These are phyloP conservation scores for Drechslerella coelobrocha DNA, from an alignment of 2,329 filamentous ascomycete genomes.

Conservation along the genomic window DNA sequence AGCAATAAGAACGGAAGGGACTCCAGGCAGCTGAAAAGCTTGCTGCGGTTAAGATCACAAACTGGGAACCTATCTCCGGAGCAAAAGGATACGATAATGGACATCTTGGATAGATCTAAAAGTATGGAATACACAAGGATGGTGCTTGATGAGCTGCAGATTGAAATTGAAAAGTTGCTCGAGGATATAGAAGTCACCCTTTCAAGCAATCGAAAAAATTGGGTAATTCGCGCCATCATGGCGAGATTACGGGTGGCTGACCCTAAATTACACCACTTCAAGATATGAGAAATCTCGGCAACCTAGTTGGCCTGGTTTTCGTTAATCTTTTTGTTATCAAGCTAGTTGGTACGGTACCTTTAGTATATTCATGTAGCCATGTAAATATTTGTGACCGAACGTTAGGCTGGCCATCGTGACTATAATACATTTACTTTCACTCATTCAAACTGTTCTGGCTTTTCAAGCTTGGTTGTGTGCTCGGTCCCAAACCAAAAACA, in stretches of 20 bases:
- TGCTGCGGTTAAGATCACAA: conserved; percentile 6
- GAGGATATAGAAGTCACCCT: conserved; percentile 1
- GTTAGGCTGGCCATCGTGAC: no score
- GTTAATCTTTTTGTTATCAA: no score
- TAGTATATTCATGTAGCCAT: no score
- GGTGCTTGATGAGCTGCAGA: conserved; percentile 1
- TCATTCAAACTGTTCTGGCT: no score
- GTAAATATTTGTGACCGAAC: no score
- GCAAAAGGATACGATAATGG: conserved; percentile 15
- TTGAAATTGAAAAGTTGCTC: conserved; percentile 4
- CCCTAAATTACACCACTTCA: no score
- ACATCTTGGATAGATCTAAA: background rate
- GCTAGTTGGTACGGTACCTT: no score
- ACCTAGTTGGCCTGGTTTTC: no score
- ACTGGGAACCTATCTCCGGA: background rate
- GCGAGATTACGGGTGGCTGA: conserved; percentile 10
- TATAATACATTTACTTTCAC: no score
- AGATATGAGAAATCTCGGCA: no score
- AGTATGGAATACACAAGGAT: conserved; percentile 20
- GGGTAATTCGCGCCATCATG: conserved; percentile 25
- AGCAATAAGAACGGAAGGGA: conserved; percentile 1
- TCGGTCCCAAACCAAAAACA: no score
- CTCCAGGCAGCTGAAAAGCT: conserved; percentile 7
- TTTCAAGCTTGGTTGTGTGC: no score
- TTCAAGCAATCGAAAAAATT: conserved; percentile 2